These are phyloP conservation scores for Capsicum baccatum DNA, from an alignment of 257 asterid genomes.

Conservation along the genomic window DNA sequence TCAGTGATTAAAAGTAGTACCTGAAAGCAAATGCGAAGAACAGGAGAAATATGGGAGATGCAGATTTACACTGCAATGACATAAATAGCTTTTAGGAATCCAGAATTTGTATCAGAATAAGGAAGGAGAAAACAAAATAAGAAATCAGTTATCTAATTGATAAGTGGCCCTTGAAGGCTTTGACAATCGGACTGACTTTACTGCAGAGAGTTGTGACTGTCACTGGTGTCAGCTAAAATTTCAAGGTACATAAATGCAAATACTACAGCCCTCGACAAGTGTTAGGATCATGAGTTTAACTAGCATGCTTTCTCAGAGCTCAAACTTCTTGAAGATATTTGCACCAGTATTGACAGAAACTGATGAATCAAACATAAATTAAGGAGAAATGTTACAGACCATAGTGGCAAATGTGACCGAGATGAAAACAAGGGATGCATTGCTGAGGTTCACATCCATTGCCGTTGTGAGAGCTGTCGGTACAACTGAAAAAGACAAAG, in stretches of 20 bases:
- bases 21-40: conserved; percentile 98
- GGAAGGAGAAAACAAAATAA: background rate
- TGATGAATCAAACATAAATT: background rate
- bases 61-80: conserved; percentile 94
- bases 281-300: background rate
- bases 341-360: background rate
- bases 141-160: background rate
- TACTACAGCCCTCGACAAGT: background rate
- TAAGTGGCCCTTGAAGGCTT: background rate
- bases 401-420: conserved; percentile 98
- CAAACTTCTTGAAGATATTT: background rate
- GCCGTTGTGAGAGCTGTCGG: conserved; percentile 99
- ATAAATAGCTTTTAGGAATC: background rate
- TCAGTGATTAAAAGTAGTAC: conserved; percentile 39
- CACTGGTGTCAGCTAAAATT: background rate
- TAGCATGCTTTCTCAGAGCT: background rate
- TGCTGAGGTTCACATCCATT: conserved; percentile 96
- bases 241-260: background rate
- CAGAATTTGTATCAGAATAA: too few species aligned
- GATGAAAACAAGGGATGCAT: conserved; percentile 95
- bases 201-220: background rate
- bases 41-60: conserved; percentile 96
- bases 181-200: background rate
- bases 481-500: conserved; percentile 94
- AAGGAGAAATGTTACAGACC: conserved; percentile 55